phyloP scores from a whole-genome alignment of 2,329 filamentous ascomycete species.

The Ambrosiella beaveri region DNA sequence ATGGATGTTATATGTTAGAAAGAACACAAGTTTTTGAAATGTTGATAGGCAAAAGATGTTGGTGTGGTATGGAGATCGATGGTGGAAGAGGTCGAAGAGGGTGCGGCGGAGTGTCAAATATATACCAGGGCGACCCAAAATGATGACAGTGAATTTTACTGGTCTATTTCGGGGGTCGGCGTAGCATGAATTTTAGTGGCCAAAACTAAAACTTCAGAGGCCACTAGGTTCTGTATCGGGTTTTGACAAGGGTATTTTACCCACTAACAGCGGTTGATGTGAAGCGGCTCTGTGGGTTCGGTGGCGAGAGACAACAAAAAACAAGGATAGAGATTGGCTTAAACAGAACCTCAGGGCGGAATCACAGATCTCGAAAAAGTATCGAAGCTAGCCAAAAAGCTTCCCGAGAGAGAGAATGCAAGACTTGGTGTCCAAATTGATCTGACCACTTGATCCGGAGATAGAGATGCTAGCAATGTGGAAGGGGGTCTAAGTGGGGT shows the following conservation, averaged over 20 bases:
- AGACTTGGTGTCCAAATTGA: neutral
- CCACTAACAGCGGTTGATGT: neutral
- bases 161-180: too few species aligned
- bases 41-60: neutral
- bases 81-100: neutral
- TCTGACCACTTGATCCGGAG: slow-evolving; percentile 7
- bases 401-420: neutral
- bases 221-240: too few species aligned
- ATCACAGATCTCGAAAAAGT: neutral
- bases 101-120: neutral
- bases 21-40: neutral
- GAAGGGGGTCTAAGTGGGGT: neutral
- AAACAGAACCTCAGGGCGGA: neutral
- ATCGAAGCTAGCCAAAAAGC: too few species aligned
- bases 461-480: neutral
- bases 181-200: neutral
- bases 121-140: neutral
- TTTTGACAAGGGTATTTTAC: neutral
- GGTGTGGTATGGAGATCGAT: neutral
- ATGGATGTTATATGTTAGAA: neutral
- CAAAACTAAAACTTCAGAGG: too few species aligned
- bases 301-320: slow-evolving; percentile 7
- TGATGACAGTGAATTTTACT: too few species aligned
- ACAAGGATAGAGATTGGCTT: neutral
- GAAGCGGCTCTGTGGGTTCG: slow-evolving; percentile 3